Base-by-base conservation (phyloP, 192 early-diverging fungal genomes). In the Funneliformis geosporum region DNA sequence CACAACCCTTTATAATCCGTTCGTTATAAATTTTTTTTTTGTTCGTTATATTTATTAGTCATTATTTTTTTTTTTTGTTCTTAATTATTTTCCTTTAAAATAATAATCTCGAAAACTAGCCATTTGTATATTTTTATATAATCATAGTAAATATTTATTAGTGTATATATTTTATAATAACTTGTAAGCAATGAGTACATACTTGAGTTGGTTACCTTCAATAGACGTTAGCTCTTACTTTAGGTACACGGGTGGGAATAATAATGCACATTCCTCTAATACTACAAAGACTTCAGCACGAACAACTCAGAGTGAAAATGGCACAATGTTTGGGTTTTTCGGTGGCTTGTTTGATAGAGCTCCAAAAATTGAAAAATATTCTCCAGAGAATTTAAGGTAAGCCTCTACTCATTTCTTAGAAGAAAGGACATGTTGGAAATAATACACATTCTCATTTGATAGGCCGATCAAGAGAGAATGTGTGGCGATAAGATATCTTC, bases 351-450 rank as follows among this genome's bases (percentile, higher is more conserved):
- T 55, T 21, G 50, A 18, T 14, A 55, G 21, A 55, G 50, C 50
- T 55, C 50, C 50, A 14, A 66, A 66, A 66, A 66, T 66, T 66
- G 64, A 66, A 66, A 66, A 66, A 18, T 66, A 66, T 27, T 66
- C 64, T 0, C 25, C 33, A 1, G 64, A 66, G 18, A 66, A 66
- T 33, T 38, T 66, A 66, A 66, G 33, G 64, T 66, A 66, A 64
- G 10, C 11, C 12, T 33, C 33, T 11, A n/a, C 23, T 60, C 33
- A 2, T 66, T 12, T 16, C 23, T 33, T 65, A n/a, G 27, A 28
- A 64, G 12, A 14, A 60, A 5, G 16, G 59, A n/a, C 10, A 12
- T 5, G 0, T 60, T n/a, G 16, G 8, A 60, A n/a, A n/a, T 60
- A n/a, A n/a, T 16, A n/a, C 16, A n/a, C 59, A 60, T 18, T 64